Evolutionary conservation across 345 rosid species (phyloP).

Genomic region (Brassica cretica): DNA sequence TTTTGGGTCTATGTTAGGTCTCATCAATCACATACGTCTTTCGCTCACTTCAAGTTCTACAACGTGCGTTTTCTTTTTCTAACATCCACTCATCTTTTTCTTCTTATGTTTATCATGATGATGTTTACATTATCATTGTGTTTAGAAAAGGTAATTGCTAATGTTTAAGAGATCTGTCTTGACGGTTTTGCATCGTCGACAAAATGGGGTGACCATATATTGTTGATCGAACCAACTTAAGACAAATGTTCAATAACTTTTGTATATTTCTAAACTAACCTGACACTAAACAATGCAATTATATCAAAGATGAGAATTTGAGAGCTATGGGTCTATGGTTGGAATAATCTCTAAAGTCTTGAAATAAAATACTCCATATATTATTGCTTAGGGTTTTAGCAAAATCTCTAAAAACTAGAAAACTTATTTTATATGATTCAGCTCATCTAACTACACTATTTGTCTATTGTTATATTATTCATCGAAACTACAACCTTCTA

Average conservation of each 20-base stretch:
- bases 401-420: slow-evolving; percentile 17
- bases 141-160: neutral
- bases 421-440: neutral
- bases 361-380: neutral
- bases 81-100: slow-evolving; percentile 12
- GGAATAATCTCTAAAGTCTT: slow-evolving; percentile 1
- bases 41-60: slow-evolving; percentile 11
- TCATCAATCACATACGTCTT: slow-evolving; percentile 33
- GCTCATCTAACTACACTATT: slow-evolving; percentile 3
- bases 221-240: neutral
- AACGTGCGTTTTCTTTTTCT: slow-evolving; percentile 37
- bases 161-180: neutral
- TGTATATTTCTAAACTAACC: neutral
- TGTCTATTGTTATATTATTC: neutral
- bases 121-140: slow-evolving; percentile 4
- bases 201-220: neutral
- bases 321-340: slow-evolving; percentile 5
- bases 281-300: neutral
- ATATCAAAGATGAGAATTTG: neutral
- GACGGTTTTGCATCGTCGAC: neutral
- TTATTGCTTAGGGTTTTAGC: slow-evolving; percentile 27
- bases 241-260: neutral
- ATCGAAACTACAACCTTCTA: slow-evolving; percentile 16
- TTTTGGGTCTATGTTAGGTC: slow-evolving; percentile 49
- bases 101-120: neutral